Base-by-base conservation (phyloP, 352 stramenopile genomes). In the Lagenidium giganteum region DNA sequence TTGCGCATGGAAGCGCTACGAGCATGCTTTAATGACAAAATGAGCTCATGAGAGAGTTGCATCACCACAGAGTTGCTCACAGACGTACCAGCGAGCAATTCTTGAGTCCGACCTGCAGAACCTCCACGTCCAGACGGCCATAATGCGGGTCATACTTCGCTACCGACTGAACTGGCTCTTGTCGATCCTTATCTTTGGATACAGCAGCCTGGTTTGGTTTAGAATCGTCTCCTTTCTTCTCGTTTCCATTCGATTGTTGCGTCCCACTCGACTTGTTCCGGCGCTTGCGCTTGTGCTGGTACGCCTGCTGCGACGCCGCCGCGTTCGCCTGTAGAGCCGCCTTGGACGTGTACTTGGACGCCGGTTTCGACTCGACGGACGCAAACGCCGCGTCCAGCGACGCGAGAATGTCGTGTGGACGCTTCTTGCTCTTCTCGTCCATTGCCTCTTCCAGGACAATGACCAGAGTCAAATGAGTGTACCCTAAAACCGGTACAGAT, bases 301-400 rank as follows among this genome's bases (percentile, higher is more conserved):
- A 88, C 40, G 75, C 75, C 61, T 90, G 78, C 47, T 84, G 75
- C 18, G 47, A 34, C 22, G 54, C 58, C n/a, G 57, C 61, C 28
- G 71, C 57, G 11, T 41, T 50, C 20, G 40, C 53, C 42, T 64
- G 55, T 23, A 58, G 56, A 3, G 74, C 68, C 24, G 74, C 75
- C 56, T 86, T 59, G 3, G 59, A 41, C 24, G 78, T 90, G 42
- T 90, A 90, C 54, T 90, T 90, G 52, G 70, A 85, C 11, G 53
- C 46, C 30, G 55, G 25, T 16, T 54, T 48, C 34, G 68, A 42
- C 34, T 59, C 43, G 23, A 51, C 54, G n/a, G 51, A 38, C 39
- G 70, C 70, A 36, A 91, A 91, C 14, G 69, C 71, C 21, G 72
- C 78, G 45, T 91, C 78, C 32, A 91, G 64, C 36, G 78, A 87